Evolutionary conservation across 345 rosid species (phyloP).

Genomic region (Linum tenue): DNA sequence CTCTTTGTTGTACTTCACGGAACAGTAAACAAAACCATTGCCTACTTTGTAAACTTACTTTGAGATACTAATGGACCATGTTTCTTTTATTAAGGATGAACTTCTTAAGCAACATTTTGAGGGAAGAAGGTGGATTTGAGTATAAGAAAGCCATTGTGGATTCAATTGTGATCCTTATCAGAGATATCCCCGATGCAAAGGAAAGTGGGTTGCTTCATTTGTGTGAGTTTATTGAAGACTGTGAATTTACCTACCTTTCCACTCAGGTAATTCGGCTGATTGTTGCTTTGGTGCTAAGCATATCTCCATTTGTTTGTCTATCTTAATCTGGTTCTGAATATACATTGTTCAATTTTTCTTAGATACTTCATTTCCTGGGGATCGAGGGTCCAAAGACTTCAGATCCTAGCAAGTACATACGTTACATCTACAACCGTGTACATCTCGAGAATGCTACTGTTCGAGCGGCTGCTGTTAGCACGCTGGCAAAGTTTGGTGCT

Average conservation of each 20-base stretch:
- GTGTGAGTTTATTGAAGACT: conserved; percentile 97
- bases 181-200: conserved; percentile 98
- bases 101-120: conserved; percentile 93
- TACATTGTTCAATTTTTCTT: conserved; percentile 12
- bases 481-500: conserved; percentile 93
- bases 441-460: conserved; percentile 99
- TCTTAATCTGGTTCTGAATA: not conserved
- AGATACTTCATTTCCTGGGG: conserved; percentile 98
- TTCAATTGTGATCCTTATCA: conserved; percentile 90
- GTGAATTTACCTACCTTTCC: conserved; percentile 98
- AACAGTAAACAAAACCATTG: not conserved
- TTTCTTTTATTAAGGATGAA: conserved; percentile 67
- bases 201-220: conserved; percentile 96
- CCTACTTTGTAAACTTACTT: not conserved
- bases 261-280: conserved; percentile 52
- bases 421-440: conserved; percentile 92
- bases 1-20: not conserved
- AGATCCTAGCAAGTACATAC: conserved; percentile 90
- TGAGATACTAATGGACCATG: not conserved
- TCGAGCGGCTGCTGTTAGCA: conserved; percentile 92
- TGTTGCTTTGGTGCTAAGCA: conserved; percentile 10
- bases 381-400: conserved; percentile 91
- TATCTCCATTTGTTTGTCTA: not conserved
- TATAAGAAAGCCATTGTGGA: conserved; percentile 96
- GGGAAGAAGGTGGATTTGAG: conserved; percentile 99